Percentiles rank a stretch among this genome's conserved stretches.
Conservation (phyloP, 441 rosid species). For the Hura crepitans region DNA sequence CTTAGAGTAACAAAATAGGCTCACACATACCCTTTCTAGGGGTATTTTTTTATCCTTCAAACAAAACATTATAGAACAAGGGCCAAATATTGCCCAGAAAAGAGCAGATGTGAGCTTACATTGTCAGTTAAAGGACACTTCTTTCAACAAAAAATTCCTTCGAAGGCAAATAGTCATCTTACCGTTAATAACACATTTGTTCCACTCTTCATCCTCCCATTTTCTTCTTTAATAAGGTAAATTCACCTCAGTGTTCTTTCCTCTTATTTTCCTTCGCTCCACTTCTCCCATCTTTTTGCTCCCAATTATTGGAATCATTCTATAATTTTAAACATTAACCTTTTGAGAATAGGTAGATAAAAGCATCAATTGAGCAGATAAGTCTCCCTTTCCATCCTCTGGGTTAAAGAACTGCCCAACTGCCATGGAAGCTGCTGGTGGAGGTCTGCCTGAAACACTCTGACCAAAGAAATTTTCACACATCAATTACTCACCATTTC, state of each 20-base stretch:
- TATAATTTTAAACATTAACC: conserved; percentile 40
- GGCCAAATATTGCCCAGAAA: no score
- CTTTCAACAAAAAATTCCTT: no score
- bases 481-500: conserved; percentile 28
- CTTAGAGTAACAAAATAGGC: no score
- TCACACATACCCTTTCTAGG: no score
- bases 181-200: not conserved
- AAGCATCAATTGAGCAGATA: conserved; percentile 64
- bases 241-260: not conserved
- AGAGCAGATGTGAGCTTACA: no score
- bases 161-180: not conserved
- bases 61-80: no score
- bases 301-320: conserved; percentile 1
- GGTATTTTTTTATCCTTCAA: no score
- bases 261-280: conserved; percentile 8
- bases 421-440: conserved; percentile 96
- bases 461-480: conserved; percentile 43
- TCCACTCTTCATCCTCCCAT: not conserved
- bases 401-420: conserved; percentile 97
- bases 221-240: not conserved
- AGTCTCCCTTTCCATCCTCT: conserved; percentile 58
- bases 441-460: conserved; percentile 92
- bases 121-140: no score
- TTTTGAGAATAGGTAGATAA: conserved; percentile 59
- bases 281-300: not conserved